Conservation (phyloP, 2,329 filamentous ascomycete species). For the Colletotrichum chrysophilum region DNA sequence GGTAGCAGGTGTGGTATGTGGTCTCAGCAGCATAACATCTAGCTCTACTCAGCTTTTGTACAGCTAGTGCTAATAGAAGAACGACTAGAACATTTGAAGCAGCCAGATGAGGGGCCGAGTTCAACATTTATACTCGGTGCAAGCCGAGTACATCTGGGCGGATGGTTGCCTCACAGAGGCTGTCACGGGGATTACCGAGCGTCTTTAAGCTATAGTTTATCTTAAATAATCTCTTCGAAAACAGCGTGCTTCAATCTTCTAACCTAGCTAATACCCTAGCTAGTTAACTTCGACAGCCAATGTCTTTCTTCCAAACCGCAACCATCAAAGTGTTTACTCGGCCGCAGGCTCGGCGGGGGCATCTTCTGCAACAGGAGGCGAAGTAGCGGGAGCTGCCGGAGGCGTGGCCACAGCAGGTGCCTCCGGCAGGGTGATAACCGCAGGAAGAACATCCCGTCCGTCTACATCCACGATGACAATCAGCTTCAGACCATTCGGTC, state of each 20-base stretch:
- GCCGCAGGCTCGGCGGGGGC: neutral
- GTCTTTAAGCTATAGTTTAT: neutral
- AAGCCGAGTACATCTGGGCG: too few relatives aligned
- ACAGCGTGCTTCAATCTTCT: neutral
- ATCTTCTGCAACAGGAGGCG: neutral
- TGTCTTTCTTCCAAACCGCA: too few relatives aligned
- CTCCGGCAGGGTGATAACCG: neutral
- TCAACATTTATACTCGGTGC: too few relatives aligned
- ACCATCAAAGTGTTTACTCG: neutral
- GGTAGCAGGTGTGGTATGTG: too few relatives aligned
- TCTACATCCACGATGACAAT: neutral
- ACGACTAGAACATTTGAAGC: too few relatives aligned
- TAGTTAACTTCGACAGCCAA: too few relatives aligned
- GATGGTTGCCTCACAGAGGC: fast-evolving
- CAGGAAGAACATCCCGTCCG: neutral
- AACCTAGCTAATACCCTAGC: too few relatives aligned
- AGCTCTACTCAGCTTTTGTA: too few relatives aligned
- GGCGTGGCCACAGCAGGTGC: fast-evolving
- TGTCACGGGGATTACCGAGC: neutral
- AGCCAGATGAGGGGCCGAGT: too few relatives aligned
- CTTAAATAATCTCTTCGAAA: neutral
- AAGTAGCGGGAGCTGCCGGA: neutral
- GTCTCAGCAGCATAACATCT: too few relatives aligned
- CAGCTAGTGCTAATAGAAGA: too few relatives aligned
- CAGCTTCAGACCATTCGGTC: slow-evolving; percentile 7